Evolutionary conservation across 305 asterid species (phyloP), one percentile per base, ranked within the genome.

Genomic region (Fraxinus xanthoxyloides): DNA sequence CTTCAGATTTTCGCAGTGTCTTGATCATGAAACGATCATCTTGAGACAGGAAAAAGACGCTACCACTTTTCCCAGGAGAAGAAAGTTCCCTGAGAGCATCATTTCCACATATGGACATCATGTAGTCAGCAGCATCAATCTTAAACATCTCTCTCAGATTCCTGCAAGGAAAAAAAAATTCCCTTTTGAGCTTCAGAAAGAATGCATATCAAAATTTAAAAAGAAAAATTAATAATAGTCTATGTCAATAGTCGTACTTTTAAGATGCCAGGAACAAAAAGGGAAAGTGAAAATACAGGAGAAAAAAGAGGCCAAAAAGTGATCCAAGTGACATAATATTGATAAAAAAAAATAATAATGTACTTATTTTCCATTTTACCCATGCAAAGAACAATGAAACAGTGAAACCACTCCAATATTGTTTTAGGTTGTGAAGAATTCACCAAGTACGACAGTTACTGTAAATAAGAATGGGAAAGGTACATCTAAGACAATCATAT

Each of bases 11-110:
- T 23, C 98, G 92, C 85, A 97, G 86, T 23, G 98, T 94, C 90
- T 97, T 97, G 85, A 97, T 97, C 98, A 97, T 94, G 89, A 97
- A 97, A 79, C 96, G 98, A 78, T 93, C 98, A 86, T 97, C 99
- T 80, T 94, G 98, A 84, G 99, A 97, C 78, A 94, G 88, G 90
- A 93, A 94, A 86, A 97, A 97, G 48, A 93, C 97, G 80, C 99
- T 97, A 77, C 99, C 98, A 89, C 99, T 97, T 90, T 97, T 97
- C 76, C 99, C 99, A 43, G 98, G 99, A 79, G 99, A 97, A 54
- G 99, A 97, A 86, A 97, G 99, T 81, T 97, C 98, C 84, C 96
- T 90, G 59, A 97, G 93, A 59, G 97, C 93, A 87, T 97, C 99
- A 85, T 93, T 93, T 85, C 98, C 98, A 85, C 99, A 97, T 81